Evolutionary conservation across 768 basidiomycete genomes (phyloP), one percentile per base, ranked within the genome.

Genomic region (Strobilomyces echinocephalus): DNA sequence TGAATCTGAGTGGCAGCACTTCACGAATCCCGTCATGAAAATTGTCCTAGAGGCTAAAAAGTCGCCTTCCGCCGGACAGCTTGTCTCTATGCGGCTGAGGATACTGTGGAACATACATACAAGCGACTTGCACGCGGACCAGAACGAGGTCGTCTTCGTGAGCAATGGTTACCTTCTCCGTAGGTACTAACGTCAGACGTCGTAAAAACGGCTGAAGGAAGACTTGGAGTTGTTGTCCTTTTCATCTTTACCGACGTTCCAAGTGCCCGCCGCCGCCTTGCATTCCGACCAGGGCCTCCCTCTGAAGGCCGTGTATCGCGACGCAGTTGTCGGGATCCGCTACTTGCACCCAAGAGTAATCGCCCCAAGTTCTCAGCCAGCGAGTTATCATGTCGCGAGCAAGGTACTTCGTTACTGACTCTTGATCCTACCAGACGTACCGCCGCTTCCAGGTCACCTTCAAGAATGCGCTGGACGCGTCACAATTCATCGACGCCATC

Each of bases 371-470:
- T 59, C 60, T 38, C 59, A 58, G n/a, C 69, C 71, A 49, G 75
- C 71, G 60, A 54, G 69, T 64, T 18, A 16, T 42, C 24, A 18
- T 48, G 12, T 46, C 14, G 16, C 21, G 36, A 42, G 18, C 35
- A 43, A 42, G 14, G 36, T 18, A 2, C 34, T 31, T 18, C 18
- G 3, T n/a, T 18, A 18, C 57, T 61, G 50, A 67, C 43, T 14
- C 24, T 28, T 38, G 12, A 26, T 58, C 49, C 48, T 24, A 8
- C n/a, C 56, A 90, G 88, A 70, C 74, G 2, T 88, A 84, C 65
- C 81, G 85, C 47, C 84, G 88, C 15, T 88, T 91, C 60, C 88
- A 91, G 64, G 76, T 90, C 28, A 83, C 83, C 20, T 89, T 91
- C 56, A 63, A 73, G 47, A 74, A 76, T n/a, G 48, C 72, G 15